Percentiles rank a stretch among this genome's conserved stretches.
Evolutionary conservation across 73 alveolate species (phyloP).

Genomic region (Effrenium voratum): DNA sequence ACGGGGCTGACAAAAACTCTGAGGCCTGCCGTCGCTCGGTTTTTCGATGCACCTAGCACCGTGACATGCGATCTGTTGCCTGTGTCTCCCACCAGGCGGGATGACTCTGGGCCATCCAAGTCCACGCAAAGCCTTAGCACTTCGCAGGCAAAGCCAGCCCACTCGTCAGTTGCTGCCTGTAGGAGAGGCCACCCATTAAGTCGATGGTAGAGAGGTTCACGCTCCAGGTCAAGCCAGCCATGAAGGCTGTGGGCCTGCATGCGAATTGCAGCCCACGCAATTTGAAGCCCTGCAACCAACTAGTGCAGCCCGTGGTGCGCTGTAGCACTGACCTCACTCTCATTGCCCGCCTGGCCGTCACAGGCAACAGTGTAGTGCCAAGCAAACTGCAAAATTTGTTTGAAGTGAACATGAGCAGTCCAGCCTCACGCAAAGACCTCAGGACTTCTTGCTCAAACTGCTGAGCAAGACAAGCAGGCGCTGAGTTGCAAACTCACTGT

Average conservation of each 20-base stretch:
- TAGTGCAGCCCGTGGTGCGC: too few relatives aligned
- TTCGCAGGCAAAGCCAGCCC: background rate
- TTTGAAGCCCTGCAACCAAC: too few relatives aligned
- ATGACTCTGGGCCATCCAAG: conserved; percentile 36
- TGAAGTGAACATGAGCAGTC: too few relatives aligned
- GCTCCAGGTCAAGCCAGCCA: background rate
- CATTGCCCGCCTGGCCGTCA: too few relatives aligned
- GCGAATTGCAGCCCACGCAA: background rate
- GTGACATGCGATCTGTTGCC: background rate
- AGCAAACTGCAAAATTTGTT: too few relatives aligned
- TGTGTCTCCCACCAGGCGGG: conserved; percentile 30
- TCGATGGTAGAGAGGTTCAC: conserved; percentile 3
- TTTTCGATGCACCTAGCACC: background rate
- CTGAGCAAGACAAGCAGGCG: too few relatives aligned
- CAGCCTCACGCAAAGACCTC: too few relatives aligned
- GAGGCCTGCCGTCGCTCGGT: background rate
- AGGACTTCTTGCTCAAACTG: too few relatives aligned
- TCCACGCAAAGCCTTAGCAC: conserved; percentile 31
- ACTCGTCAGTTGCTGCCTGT: background rate
- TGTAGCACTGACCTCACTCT: too few relatives aligned
- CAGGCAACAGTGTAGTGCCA: too few relatives aligned
- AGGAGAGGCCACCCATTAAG: conserved; percentile 11
- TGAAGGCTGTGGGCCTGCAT: conserved; percentile 5
- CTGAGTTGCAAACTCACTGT: too few relatives aligned
- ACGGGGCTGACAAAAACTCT: conserved; percentile 28